Conservation (phyloP, 768 basidiomycete species). For the Rhizopogon sp. region DNA sequence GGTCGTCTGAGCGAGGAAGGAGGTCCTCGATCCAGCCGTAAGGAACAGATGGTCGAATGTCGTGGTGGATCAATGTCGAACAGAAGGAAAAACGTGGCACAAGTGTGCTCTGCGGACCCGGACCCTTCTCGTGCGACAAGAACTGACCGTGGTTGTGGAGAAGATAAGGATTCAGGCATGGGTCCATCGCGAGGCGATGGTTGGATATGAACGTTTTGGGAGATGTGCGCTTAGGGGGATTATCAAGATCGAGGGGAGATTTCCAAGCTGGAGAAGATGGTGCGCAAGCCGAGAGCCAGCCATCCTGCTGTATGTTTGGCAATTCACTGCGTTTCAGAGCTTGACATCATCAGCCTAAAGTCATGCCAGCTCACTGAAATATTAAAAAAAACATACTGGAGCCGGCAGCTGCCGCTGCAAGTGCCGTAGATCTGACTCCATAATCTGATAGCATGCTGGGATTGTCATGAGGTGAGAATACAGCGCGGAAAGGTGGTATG, state of each 20-base stretch:
- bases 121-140: constrained; percentile 42
- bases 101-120: constrained; percentile 34
- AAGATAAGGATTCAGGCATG: constrained; percentile 31
- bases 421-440: constrained; percentile 15
- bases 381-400: constrained; percentile 13
- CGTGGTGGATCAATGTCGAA: constrained; percentile 45
- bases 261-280: constrained; percentile 22
- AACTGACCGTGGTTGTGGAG: constrained; percentile 46
- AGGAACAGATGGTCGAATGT: constrained; percentile 46
- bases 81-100: constrained; percentile 52
- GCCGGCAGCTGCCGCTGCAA: constrained; percentile 23
- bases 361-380: not conserved
- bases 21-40: constrained; percentile 45
- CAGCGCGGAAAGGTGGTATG: constrained; percentile 27
- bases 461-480: constrained; percentile 25
- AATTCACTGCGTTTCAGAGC: constrained; percentile 26
- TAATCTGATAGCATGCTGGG: constrained; percentile 23
- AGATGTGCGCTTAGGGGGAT: not conserved
- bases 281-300: constrained; percentile 18
- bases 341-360: constrained; percentile 1
- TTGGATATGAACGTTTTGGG: constrained; percentile 30
- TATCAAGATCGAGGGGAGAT: constrained; percentile 24
- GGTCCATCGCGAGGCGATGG: constrained; percentile 31
- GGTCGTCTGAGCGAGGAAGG: constrained; percentile 41
- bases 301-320: constrained; percentile 24